Base-by-base conservation (phyloP, 129 eudicot species). In the Rutidosis leptorrhynchoides region DNA sequence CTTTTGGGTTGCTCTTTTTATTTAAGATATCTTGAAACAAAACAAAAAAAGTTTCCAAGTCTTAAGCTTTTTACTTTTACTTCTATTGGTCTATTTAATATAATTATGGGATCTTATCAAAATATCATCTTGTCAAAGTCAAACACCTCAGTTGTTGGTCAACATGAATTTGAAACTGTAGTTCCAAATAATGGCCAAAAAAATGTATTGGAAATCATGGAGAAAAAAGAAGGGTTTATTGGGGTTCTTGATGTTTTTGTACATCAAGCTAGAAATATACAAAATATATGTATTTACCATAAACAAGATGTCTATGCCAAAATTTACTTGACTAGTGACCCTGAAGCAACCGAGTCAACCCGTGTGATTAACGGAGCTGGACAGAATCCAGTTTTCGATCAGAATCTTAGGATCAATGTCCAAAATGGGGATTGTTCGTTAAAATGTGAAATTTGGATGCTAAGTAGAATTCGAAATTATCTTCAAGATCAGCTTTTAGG, bases 401-500 rank as follows among this genome's bases (percentile, higher is more conserved):
- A 82, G 58, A 74, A 48, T 65, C 69, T 78, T 48, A 57, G 63
- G 64, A 61, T 82, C 15, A 64, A 78, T 19, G 80, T 82, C 30
- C 71, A 63, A 70, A 77, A 53, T 6, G 56, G 68, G 23, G 80
- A 78, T 48, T 65, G 72, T 30, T 77, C 74, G 16, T 64, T 81
- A 32, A 81, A 69, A 68, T 81, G 85, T 69, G 85, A 81, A 61
- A 59, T 68, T 55, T 77, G 85, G 85, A 81, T 81, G 82, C 82
- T 81, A 23, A 81, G 85, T 73, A 70, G 83, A 65, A 74, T 78
- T 58, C 55, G 19, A 30, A 78, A 78, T 17, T 82, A 82, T 78
- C 86, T 82, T 60, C 46, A 82, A 60, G 86, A 82, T 74, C 86
- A 82, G 69, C 78, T 82, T 73, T 70, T 82, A 45, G 86, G 83